A percentile compares a stretch with the other conserved stretches of the same genome.
These are phyloP conservation scores for Colletotrichum brevisporum DNA, from an alignment of 2,329 filamentous ascomycete genomes.

Conservation along the genomic window DNA sequence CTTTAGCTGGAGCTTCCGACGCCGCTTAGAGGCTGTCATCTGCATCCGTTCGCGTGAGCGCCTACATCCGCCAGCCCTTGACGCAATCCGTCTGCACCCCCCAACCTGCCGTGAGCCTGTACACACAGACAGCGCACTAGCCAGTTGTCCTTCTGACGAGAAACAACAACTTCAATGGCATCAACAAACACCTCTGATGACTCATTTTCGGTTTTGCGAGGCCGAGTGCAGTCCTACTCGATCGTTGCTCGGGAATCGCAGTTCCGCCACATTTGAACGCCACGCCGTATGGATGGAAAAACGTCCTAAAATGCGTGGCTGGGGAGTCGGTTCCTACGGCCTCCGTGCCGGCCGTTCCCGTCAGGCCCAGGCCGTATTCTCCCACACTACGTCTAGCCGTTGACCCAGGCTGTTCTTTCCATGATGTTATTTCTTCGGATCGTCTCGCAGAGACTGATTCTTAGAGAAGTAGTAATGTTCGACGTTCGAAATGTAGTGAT, in stretches of 20 bases:
- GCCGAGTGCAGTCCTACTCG: neutral
- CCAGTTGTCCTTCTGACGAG: conserved; percentile 3
- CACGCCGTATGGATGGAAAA: no score
- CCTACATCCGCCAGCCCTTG: conserved; percentile 24
- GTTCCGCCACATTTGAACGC: no score
- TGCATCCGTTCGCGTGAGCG: conserved; percentile 22
- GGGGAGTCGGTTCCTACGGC: neutral
- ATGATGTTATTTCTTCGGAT: no score
- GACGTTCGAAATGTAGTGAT: no score
- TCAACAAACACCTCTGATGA: neutral
- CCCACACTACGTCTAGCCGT: no score
- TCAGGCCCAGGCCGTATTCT: no score
- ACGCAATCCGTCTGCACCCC: conserved; percentile 15
- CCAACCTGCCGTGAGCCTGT: neutral
- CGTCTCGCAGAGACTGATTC: no score
- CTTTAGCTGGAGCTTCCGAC: neutral
- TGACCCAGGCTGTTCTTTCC: no score
- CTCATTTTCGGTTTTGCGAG: neutral
- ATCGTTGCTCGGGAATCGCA: no score
- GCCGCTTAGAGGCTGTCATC: conserved; percentile 1
- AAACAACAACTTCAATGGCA: neutral
- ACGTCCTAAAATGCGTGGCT: neutral
- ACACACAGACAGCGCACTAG: conserved; percentile 16
- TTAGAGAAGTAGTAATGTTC: no score
- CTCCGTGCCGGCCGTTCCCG: no score